These are phyloP conservation scores for Neospora caninum DNA, from an alignment of 169 alveolate genomes.

Conservation along the genomic window DNA sequence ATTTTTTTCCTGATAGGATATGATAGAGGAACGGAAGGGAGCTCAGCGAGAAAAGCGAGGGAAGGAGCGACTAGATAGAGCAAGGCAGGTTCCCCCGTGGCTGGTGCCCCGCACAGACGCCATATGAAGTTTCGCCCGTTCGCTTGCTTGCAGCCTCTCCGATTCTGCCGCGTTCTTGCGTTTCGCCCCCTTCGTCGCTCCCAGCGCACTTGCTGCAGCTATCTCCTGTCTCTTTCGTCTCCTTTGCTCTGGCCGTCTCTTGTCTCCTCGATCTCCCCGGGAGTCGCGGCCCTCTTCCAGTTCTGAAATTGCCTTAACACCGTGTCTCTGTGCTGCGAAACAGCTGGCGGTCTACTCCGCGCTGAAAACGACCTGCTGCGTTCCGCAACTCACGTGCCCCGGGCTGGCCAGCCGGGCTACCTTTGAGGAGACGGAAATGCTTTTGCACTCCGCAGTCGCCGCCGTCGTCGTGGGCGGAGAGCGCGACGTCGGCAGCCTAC, in stretches of 20 bases:
- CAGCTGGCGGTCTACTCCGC: not conserved
- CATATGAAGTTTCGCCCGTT: too few species aligned
- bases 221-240: not conserved
- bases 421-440: not conserved
- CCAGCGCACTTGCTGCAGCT: not conserved
- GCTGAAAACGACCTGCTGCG: not conserved
- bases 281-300: not conserved
- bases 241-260: too few species aligned
- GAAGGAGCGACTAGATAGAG: too few species aligned
- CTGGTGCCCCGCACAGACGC: too few species aligned
- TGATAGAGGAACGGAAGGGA: too few species aligned
- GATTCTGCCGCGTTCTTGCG: too few species aligned
- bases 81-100: too few species aligned
- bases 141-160: too few species aligned
- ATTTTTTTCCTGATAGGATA: too few species aligned
- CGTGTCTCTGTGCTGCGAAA: not conserved
- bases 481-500: not conserved
- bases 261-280: not conserved
- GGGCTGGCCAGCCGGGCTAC: not conserved
- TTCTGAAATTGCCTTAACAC: not conserved
- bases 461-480: not conserved
- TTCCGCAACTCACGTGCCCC: not conserved
- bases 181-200: too few species aligned
- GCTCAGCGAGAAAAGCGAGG: too few species aligned
- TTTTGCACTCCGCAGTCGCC: constrained; percentile 36